These are phyloP conservation scores for Stemphylium vesicarium DNA, from an alignment of 2,329 filamentous ascomycete genomes.

Conservation along the genomic window DNA sequence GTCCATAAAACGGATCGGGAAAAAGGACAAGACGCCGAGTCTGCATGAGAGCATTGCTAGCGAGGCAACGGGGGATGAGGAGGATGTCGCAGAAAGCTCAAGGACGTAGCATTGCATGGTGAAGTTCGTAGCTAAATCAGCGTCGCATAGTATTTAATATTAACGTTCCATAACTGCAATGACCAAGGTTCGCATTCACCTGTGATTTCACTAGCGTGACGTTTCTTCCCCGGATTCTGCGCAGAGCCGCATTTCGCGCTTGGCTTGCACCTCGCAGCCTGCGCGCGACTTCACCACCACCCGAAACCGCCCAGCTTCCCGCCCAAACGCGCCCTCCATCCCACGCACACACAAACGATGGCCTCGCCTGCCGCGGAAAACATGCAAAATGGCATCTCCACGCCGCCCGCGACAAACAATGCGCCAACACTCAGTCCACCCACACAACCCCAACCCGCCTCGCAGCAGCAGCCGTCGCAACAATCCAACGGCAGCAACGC, in stretches of 20 bases:
- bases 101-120: background rate
- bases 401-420: slow-evolving; percentile 44
- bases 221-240: slow-evolving; percentile 11
- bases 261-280: background rate
- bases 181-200: background rate
- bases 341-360: slow-evolving; percentile 39
- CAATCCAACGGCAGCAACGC: slow-evolving; percentile 23
- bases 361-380: slow-evolving; percentile 46
- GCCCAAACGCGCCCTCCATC: slow-evolving; percentile 4
- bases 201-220: background rate
- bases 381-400: slow-evolving; percentile 48
- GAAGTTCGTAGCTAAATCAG: background rate
- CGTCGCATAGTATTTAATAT: background rate
- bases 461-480: slow-evolving; percentile 11
- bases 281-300: slow-evolving; percentile 6
- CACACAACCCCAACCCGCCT: slow-evolving; percentile 30
- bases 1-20: slow-evolving; percentile 53
- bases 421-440: slow-evolving; percentile 42
- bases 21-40: slow-evolving; percentile 54
- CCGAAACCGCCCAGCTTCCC: background rate
- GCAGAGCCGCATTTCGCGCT: slow-evolving; percentile 23
- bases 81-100: background rate
- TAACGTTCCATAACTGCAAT: background rate
- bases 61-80: slow-evolving; percentile 47
- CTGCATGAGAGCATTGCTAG: slow-evolving; percentile 55